Base-by-base conservation (phyloP, 164 flowering plant species). In the Tinospora cordifolia region DNA sequence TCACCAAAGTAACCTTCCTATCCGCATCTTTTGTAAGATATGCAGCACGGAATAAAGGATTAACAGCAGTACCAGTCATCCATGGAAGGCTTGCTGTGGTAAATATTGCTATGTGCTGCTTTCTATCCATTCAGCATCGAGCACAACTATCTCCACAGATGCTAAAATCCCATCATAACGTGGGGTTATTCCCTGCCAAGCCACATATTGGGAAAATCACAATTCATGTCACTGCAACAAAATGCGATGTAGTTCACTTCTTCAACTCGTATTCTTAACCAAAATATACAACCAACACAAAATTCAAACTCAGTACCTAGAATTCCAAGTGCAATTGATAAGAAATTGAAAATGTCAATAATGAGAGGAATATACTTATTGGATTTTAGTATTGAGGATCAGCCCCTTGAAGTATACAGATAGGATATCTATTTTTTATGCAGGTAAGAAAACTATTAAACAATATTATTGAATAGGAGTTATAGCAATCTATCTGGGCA, bases 41-140 rank as follows among this genome's bases (percentile, higher is more conserved):
- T 10, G 90, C 97, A 38, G 98, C 99, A 67, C 99, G 98, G 60
- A 94, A 94, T 71, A 94, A 72, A 73, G 99, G 99, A 74, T 94
- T 94, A 41, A 94, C 97, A 71, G 99, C 92, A 71, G 99, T 94
- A 65, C 99, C 99, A 66, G 99, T 94, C 92, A 94, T 82, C 99
- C 99, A 94, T 79, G 99, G 99, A 71, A 94, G 92, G 76, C 97
- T 88, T 1, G 99, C 99, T 1, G 99, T 94, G 5, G 99, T 94
- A 74, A 85, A 92, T 77, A 94, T 89, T 3, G 96, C 90, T 72
- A 94, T 85, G 46, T 90, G 92, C 74, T 75, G 87, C 71, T 86
- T 85, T 65, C 71, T 86, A 58, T 82, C 90, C 93, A 87, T 88
- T 69, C 22, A 62, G 26, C 75, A 72, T 74, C 63, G 66, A 67